These are phyloP conservation scores for Silene vulgaris DNA, from an alignment of 179 eudicot genomes.

Conservation along the genomic window DNA sequence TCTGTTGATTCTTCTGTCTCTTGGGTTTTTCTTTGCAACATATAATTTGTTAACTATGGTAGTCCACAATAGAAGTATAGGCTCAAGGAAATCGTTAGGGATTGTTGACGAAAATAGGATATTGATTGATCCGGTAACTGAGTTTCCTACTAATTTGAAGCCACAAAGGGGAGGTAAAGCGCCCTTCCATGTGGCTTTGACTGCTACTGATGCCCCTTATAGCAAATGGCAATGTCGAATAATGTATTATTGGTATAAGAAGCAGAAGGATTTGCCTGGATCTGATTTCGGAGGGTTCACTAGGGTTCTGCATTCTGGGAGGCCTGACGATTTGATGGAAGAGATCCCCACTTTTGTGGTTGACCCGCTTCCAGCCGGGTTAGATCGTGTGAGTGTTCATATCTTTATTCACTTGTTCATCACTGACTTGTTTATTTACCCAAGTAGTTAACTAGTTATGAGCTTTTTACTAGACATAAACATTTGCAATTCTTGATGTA, in stretches of 20 bases:
- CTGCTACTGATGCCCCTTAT: conserved; percentile 82
- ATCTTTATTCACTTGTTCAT: not conserved
- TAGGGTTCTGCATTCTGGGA: conserved; percentile 77
- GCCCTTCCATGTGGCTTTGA: conserved; percentile 72
- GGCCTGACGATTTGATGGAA: conserved; percentile 65
- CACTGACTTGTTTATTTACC: not conserved
- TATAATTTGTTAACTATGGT: conserved; percentile 60
- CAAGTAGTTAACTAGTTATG: not conserved
- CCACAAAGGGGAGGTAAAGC: conserved; percentile 29
- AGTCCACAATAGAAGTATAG: conserved; percentile 40
- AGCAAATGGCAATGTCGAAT: conserved; percentile 93
- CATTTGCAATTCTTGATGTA: conserved; percentile 5
- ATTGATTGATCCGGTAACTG: conserved; percentile 53
- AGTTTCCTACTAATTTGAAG: conserved; percentile 47
- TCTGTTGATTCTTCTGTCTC: conserved; percentile 49
- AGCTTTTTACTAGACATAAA: not conserved
- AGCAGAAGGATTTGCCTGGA: conserved; percentile 58
- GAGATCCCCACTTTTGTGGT: conserved; percentile 86
- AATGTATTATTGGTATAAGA: conserved; percentile 91
- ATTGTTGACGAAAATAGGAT: conserved; percentile 24
- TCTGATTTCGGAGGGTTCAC: conserved; percentile 89
- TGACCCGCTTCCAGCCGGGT: conserved; percentile 76
- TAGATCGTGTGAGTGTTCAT: conserved; percentile 63
- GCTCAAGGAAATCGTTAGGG: conserved; percentile 25
- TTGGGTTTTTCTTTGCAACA: conserved; percentile 66